Evolutionary conservation across 2,329 filamentous ascomycete genomes (phyloP).

Genomic region (Alternaria arbusti): DNA sequence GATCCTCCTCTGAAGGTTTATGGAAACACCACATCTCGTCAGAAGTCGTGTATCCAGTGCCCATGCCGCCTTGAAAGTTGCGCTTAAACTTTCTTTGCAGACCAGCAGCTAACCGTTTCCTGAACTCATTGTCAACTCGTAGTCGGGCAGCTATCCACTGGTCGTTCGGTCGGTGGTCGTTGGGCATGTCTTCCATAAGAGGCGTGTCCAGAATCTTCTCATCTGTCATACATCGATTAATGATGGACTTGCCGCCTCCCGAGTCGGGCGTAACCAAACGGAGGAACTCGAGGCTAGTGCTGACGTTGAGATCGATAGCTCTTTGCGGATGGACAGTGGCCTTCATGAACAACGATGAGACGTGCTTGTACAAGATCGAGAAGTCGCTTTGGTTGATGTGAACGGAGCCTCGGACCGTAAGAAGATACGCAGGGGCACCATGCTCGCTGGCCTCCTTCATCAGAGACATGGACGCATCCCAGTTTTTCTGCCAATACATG

Average conservation of each 20-base stretch:
- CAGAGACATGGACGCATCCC: conserved; percentile 62
- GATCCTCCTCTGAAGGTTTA: conserved; percentile 35
- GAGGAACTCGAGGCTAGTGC: conserved; percentile 67
- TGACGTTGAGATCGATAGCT: conserved; percentile 68
- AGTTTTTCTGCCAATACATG: conserved; percentile 73
- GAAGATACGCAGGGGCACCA: conserved; percentile 54
- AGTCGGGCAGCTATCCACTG: conserved; percentile 66
- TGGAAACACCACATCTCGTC: conserved; percentile 63
- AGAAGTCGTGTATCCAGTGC: conserved; percentile 44
- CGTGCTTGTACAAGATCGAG: conserved; percentile 66
- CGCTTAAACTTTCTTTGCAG: conserved; percentile 47
- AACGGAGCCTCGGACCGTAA: conserved; percentile 64
- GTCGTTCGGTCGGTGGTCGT: conserved; percentile 61
- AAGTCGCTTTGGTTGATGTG: conserved; percentile 73
- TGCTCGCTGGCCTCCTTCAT: conserved; percentile 62
- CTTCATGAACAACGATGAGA: conserved; percentile 66
- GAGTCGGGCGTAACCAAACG: conserved; percentile 54
- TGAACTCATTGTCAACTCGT: conserved; percentile 65
- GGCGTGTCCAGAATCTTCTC: conserved; percentile 59
- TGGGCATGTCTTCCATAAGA: conserved; percentile 56
- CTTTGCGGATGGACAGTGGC: conserved; percentile 67
- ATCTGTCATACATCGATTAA: conserved; percentile 59
- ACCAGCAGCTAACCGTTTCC: conserved; percentile 56
- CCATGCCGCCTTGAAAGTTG: conserved; percentile 47
- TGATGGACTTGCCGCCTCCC: conserved; percentile 50